A percentile compares a stretch with the other conserved stretches of the same genome.
Conservation (phyloP, 2,329 filamentous ascomycete species). For the Mariannaea elegans region DNA sequence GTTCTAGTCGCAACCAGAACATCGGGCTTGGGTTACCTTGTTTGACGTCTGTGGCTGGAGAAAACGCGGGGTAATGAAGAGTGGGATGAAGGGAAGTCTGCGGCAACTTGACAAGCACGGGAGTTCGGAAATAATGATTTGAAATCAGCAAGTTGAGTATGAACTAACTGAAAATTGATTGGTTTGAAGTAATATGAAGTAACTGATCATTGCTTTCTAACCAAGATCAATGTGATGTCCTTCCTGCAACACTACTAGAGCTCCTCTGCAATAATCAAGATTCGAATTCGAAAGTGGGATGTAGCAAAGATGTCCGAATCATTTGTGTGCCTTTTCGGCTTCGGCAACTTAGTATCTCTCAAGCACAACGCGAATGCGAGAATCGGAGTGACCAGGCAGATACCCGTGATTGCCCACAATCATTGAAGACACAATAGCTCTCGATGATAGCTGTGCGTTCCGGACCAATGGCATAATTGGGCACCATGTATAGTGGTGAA, state of each 20-base stretch:
- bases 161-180: neutral
- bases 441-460: conserved; percentile 53
- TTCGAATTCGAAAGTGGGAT: no score
- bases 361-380: conserved; percentile 53
- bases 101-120: no score
- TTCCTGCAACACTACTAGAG: no score
- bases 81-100: neutral
- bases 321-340: neutral
- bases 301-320: neutral
- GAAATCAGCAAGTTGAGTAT: neutral
- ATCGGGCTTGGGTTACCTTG: no score
- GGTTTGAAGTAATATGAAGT: no score
- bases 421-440: conserved; percentile 56
- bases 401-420: conserved; percentile 54
- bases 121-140: neutral
- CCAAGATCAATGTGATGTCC: no score
- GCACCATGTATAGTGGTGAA: conserved; percentile 46
- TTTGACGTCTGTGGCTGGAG: no score
- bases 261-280: no score
- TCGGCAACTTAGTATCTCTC: conserved; percentile 42
- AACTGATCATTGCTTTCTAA: no score
- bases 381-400: conserved; percentile 56
- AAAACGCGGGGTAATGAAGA: neutral
- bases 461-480: conserved; percentile 52
- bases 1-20: no score